Evolutionary conservation across 2,329 filamentous ascomycete genomes (phyloP).

Genomic region (Sarocladium oryzae): DNA sequence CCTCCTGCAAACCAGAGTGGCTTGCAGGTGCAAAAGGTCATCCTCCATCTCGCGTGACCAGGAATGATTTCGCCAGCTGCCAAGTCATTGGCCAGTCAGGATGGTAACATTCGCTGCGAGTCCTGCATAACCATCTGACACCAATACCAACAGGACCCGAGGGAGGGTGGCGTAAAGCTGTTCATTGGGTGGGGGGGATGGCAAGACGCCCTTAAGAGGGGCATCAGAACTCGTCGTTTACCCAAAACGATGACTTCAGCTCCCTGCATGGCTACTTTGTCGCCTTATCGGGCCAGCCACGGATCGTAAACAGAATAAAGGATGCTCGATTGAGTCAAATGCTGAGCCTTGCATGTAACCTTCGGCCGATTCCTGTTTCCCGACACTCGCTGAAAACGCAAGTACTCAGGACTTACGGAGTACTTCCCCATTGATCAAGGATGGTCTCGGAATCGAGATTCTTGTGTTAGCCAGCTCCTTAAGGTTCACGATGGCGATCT

Average conservation of each 20-base stretch:
- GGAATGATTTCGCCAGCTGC: conserved; percentile 4
- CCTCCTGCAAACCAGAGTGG: not conserved
- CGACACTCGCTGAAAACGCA: too few species aligned
- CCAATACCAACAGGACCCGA: not conserved
- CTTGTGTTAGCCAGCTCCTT: too few species aligned
- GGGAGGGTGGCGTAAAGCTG: not conserved
- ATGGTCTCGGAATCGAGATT: too few species aligned
- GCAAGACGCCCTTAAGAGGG: not conserved
- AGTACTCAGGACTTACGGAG: too few species aligned
- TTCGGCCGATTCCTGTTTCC: not conserved
- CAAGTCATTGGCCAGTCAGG: not conserved
- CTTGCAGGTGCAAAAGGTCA: not conserved
- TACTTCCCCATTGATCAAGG: too few species aligned
- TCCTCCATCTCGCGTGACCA: not conserved
- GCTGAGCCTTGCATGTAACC: not conserved
- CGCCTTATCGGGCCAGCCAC: not conserved
- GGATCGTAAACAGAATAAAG: not conserved
- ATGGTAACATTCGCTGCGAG: not conserved
- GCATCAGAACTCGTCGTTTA: not conserved
- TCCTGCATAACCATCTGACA: not conserved
- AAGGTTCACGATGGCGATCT: not conserved
- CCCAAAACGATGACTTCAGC: not conserved
- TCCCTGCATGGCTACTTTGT: not conserved
- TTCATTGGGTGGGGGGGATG: not conserved
- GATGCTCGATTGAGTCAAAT: not conserved